Evolutionary conservation across 2,329 filamentous ascomycete species (phyloP).

Genomic region (Phyllosticta citriasiana): DNA sequence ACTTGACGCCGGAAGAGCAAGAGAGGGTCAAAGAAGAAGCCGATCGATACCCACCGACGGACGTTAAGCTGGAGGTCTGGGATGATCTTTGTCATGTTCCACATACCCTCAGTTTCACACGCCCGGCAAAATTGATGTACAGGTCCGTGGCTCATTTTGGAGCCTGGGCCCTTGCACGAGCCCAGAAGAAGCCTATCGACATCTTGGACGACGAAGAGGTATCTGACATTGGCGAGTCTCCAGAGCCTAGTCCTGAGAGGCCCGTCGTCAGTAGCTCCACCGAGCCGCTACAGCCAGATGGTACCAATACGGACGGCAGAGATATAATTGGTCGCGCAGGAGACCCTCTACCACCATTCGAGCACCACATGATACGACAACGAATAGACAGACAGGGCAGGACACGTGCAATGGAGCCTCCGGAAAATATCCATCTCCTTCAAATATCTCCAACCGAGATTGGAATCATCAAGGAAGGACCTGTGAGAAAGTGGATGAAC

Average conservation of each 20-base stretch:
- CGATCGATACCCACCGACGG: constrained; percentile 68
- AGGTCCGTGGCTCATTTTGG: constrained; percentile 86
- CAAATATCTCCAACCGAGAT: constrained; percentile 54
- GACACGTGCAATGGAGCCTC: constrained; percentile 56
- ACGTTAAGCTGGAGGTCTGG: constrained; percentile 93
- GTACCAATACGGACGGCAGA: not conserved
- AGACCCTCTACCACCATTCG: constrained; percentile 70
- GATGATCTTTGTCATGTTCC: constrained; percentile 89
- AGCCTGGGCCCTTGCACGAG: constrained; percentile 77
- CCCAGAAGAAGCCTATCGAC: constrained; percentile 70
- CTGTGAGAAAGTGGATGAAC: constrained; percentile 73
- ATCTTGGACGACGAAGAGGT: constrained; percentile 70
- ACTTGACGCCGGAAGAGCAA: constrained; percentile 20
- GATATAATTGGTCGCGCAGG: constrained; percentile 66
- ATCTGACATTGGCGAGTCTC: constrained; percentile 59
- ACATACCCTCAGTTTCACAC: constrained; percentile 87
- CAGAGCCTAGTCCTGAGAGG: constrained; percentile 4
- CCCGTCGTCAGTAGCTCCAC: constrained; percentile 10
- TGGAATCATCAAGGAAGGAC: constrained; percentile 68
- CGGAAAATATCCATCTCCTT: constrained; percentile 56
- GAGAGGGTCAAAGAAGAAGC: constrained; percentile 53
- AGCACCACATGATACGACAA: constrained; percentile 85
- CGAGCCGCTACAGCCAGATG: constrained; percentile 12
- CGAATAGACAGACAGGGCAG: constrained; percentile 69
- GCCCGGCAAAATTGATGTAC: constrained; percentile 95